Evolutionary conservation across 2,329 filamentous ascomycete species (phyloP).

Genomic region (Samsoniella hepiali): DNA sequence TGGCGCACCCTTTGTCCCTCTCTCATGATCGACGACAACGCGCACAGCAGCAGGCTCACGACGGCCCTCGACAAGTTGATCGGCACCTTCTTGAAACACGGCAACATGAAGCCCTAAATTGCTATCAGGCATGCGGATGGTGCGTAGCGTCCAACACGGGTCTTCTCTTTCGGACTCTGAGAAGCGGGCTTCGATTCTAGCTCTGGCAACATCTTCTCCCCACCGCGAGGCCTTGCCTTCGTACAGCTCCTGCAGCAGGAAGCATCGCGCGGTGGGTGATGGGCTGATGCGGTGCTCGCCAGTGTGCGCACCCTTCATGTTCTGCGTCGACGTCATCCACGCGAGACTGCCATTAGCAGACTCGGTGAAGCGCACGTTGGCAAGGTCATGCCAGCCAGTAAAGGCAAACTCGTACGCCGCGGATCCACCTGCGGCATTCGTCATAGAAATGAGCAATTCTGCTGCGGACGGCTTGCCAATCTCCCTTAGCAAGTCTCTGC

Average conservation of each 20-base stretch:
- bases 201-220: constrained; percentile 82
- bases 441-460: constrained; percentile 60
- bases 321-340: constrained; percentile 64
- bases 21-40: constrained; percentile 69
- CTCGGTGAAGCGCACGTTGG: constrained; percentile 70
- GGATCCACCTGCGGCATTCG: constrained; percentile 58
- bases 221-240: constrained; percentile 74
- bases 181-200: constrained; percentile 80
- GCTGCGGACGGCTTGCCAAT: constrained; percentile 75
- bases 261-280: constrained; percentile 60
- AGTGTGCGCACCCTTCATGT: constrained; percentile 54
- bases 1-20: constrained; percentile 62
- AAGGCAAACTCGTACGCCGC: constrained; percentile 71
- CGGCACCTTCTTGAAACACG: constrained; percentile 67
- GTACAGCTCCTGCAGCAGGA: constrained; percentile 70
- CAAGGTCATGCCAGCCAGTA: constrained; percentile 66
- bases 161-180: constrained; percentile 79
- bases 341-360: constrained; percentile 61
- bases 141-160: constrained; percentile 75
- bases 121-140: constrained; percentile 59
- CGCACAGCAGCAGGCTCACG: constrained; percentile 66
- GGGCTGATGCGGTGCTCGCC: constrained; percentile 42
- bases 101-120: constrained; percentile 61
- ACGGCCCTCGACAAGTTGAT: constrained; percentile 60
- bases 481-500: constrained; percentile 76